These are phyloP conservation scores for Novymonas esmeraldas DNA, from an alignment of 208 protist species.

Conservation along the genomic window DNA sequence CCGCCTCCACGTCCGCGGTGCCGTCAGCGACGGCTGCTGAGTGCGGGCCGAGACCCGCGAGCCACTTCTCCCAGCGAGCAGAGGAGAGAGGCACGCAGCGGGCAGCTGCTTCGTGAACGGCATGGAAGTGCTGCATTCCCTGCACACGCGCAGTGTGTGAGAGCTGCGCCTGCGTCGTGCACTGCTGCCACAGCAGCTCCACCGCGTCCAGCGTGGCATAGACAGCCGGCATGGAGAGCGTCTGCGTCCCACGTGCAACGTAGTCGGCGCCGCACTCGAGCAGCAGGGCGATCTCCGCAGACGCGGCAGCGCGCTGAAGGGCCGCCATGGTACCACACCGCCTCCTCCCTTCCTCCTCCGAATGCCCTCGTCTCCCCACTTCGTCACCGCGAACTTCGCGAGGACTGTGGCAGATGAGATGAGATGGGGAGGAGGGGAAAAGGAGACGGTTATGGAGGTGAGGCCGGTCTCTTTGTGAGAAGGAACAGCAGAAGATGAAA, in stretches of 20 bases:
- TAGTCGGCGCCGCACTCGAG: conserved; percentile 22
- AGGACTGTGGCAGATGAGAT: neutral
- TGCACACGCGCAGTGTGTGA: conserved; percentile 3
- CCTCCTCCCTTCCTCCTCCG: no score
- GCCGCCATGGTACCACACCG: conserved; percentile 14
- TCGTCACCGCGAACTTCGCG: no score
- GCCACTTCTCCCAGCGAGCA: conserved; percentile 42
- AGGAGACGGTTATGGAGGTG: no score
- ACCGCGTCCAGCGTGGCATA: conserved; percentile 23
- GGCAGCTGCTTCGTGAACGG: conserved; percentile 32
- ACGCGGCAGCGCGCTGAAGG: conserved; percentile 7
- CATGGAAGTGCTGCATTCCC: conserved; percentile 44
- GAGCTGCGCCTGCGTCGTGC: neutral
- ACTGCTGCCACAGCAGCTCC: conserved; percentile 13
- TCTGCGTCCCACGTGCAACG: conserved; percentile 21
- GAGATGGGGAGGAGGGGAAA: neutral
- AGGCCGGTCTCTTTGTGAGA: no score
- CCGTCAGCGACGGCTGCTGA: conserved; percentile 11
- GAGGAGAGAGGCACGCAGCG: conserved; percentile 33
- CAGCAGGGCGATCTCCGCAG: conserved; percentile 16
- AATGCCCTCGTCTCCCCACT: neutral
- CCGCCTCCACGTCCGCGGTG: neutral
- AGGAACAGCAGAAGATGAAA: neutral
- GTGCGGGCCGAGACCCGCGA: conserved; percentile 15
- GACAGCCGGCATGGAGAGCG: conserved; percentile 12